Evolutionary conservation across 2,329 filamentous ascomycete species (phyloP).

Genomic region (Microcyclospora tardicrescens): DNA sequence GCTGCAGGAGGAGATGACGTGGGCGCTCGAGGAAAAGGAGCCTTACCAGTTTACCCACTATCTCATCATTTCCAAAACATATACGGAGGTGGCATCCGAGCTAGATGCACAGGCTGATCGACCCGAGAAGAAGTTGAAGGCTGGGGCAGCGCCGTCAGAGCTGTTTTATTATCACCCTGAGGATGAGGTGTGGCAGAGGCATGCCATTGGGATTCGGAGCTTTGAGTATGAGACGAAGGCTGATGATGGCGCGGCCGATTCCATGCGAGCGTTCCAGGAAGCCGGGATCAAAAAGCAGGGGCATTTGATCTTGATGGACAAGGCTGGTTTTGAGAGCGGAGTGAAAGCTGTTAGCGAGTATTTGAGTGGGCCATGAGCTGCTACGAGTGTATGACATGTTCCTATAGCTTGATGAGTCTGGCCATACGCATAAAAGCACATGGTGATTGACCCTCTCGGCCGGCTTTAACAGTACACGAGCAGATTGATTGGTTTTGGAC

Average conservation of each 20-base stretch:
- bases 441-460: too few relatives aligned
- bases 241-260: constrained; percentile 71
- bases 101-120: constrained; percentile 54
- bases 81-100: constrained; percentile 71
- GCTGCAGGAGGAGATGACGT: constrained; percentile 81
- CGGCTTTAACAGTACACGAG: too few relatives aligned
- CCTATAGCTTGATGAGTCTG: too few relatives aligned
- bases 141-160: constrained; percentile 35
- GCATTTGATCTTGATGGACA: constrained; percentile 78
- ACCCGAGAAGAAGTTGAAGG: constrained; percentile 52
- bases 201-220: constrained; percentile 55
- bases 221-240: constrained; percentile 68
- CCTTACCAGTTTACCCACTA: constrained; percentile 91
- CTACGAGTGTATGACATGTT: background rate
- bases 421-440: too few relatives aligned
- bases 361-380: constrained; percentile 28
- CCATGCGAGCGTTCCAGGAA: constrained; percentile 89
- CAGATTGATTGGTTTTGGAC: too few relatives aligned
- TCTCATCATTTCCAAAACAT: constrained; percentile 82
- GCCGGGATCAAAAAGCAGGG: constrained; percentile 75
- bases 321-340: constrained; percentile 58
- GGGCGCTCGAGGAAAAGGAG: constrained; percentile 78
- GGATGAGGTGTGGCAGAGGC: constrained; percentile 73
- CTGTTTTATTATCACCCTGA: constrained; percentile 91
- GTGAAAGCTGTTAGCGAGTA: constrained; percentile 67